phyloP scores from a whole-genome alignment of 148 eudicot genomes.

The Camellia lanceoleosa region DNA sequence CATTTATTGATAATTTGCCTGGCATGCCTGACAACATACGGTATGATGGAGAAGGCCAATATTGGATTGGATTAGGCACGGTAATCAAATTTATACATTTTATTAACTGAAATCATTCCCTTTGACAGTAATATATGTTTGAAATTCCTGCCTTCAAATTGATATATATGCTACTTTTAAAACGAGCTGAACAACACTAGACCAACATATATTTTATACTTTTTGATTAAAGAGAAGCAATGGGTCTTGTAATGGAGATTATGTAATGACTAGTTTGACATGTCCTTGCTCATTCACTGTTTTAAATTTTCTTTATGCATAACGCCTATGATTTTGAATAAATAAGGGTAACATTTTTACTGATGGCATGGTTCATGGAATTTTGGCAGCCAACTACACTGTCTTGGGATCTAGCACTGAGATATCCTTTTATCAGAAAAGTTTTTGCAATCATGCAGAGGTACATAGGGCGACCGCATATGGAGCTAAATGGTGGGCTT shows the following conservation, averaged over 20 bases:
- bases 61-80: slow-evolving; percentile 58
- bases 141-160: too few species aligned
- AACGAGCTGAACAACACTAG: too few species aligned
- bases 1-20: slow-evolving; percentile 46
- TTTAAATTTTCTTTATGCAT: background rate
- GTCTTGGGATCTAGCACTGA: slow-evolving; percentile 25
- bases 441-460: slow-evolving; percentile 33
- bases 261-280: too few species aligned
- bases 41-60: slow-evolving; percentile 58
- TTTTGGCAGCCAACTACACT: slow-evolving; percentile 31
- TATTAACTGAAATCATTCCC: background rate
- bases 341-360: background rate
- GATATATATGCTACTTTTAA: too few species aligned
- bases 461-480: slow-evolving; percentile 31
- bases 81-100: slow-evolving; percentile 23
- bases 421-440: slow-evolving; percentile 46
- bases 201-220: too few species aligned
- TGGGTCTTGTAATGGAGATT: too few species aligned
- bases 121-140: background rate
- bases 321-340: too few species aligned
- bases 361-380: background rate
- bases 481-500: slow-evolving; percentile 51
- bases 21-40: slow-evolving; percentile 72
- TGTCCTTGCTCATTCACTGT: background rate
- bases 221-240: too few species aligned